Percentiles rank a stretch among this genome's conserved stretches.
These are phyloP conservation scores for Rhodamnia rubescens DNA, from an alignment of 345 rosid genomes.

Conservation along the genomic window DNA sequence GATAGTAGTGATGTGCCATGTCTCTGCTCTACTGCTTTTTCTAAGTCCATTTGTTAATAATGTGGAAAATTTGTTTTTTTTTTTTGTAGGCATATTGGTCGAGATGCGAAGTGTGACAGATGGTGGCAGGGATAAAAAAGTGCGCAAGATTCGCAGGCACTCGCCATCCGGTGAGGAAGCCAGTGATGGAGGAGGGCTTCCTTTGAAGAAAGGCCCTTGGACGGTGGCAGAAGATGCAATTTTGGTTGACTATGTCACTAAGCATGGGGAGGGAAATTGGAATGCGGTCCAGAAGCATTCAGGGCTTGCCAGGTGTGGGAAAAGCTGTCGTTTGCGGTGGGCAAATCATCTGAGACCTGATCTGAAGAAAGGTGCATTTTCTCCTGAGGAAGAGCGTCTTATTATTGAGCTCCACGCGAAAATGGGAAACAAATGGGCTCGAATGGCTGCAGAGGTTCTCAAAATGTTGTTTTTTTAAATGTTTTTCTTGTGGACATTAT, in stretches of 20 bases:
- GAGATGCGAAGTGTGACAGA: slow-evolving; percentile 7
- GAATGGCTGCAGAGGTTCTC: slow-evolving; percentile 45
- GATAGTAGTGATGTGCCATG: not conserved
- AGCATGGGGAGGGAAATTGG: slow-evolving; percentile 67
- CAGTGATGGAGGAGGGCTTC: slow-evolving; percentile 5
- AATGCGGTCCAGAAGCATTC: slow-evolving; percentile 54
- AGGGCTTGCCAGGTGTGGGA: slow-evolving; percentile 50
- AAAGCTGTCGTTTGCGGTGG: slow-evolving; percentile 66
- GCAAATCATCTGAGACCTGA: slow-evolving; percentile 53
- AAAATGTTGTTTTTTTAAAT: not conserved
- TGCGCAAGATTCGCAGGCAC: slow-evolving; percentile 1
- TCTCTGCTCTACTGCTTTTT: not conserved
- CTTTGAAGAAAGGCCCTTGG: slow-evolving; percentile 53
- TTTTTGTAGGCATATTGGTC: not conserved
- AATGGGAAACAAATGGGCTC: slow-evolving; percentile 49
- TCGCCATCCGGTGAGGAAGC: slow-evolving; percentile 15
- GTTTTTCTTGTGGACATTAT: not conserved
- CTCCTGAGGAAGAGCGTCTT: slow-evolving; percentile 32
- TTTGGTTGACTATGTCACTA: slow-evolving; percentile 32
- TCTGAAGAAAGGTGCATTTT: slow-evolving; percentile 43
- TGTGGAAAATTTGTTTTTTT: not conserved
- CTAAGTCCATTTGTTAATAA: not conserved
- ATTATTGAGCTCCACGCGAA: slow-evolving; percentile 44
- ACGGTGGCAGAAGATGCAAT: slow-evolving; percentile 40
- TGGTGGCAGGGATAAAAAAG: slow-evolving; percentile 6